A percentile compares a stretch with the other conserved stretches of the same genome.
phyloP scores from a whole-genome alignment of 371 early-diverging fungal species.

The Fennellomyces sp. region DNA sequence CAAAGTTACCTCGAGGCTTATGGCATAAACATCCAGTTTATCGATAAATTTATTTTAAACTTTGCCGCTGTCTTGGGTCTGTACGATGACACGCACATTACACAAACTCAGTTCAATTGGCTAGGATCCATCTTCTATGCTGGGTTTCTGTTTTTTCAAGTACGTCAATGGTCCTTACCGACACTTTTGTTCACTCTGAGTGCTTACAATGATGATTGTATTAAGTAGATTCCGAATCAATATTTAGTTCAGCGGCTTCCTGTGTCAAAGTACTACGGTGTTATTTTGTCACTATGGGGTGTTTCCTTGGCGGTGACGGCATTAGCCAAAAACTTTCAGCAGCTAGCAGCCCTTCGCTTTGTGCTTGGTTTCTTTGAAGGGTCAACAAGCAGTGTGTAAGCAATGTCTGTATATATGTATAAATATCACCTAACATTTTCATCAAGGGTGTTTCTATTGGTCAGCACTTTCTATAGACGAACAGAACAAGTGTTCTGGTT shows the following conservation, averaged over 20 bases:
- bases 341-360: slow-evolving; percentile 30
- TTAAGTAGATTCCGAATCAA: slow-evolving; percentile 34
- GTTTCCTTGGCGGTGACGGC: slow-evolving; percentile 26
- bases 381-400: slow-evolving; percentile 3
- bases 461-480: slow-evolving; percentile 21
- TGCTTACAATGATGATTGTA: no score
- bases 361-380: slow-evolving; percentile 37
- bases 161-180: not conserved
- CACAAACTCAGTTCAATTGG: slow-evolving; percentile 10
- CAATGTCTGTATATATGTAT: no score
- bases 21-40: not conserved
- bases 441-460: slow-evolving; percentile 38
- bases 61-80: slow-evolving; percentile 7
- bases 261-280: slow-evolving; percentile 31
- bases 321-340: slow-evolving; percentile 26
- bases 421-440: no score
- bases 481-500: slow-evolving; percentile 31
- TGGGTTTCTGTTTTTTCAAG: slow-evolving; percentile 13
- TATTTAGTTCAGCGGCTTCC: slow-evolving; percentile 31
- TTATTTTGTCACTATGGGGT: slow-evolving; percentile 34
- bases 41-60: slow-evolving; percentile 7
- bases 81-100: slow-evolving; percentile 9
- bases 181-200: not conserved
- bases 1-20: not conserved
- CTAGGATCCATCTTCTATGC: slow-evolving; percentile 12